Conservation (phyloP, 2,329 filamentous ascomycete genomes). For the Thelonectria olida region DNA sequence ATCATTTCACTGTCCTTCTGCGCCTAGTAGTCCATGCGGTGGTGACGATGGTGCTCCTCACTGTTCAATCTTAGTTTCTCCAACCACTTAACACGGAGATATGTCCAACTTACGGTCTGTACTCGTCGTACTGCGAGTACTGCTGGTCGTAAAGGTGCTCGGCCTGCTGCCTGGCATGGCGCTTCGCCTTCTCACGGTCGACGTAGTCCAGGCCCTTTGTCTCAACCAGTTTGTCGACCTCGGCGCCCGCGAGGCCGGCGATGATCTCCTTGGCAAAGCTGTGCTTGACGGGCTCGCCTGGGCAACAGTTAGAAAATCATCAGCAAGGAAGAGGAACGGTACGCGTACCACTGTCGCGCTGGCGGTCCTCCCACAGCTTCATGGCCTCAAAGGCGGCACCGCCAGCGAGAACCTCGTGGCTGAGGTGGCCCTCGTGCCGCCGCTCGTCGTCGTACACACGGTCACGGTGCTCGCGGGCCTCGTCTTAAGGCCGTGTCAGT, state of each 20-base stretch:
- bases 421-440: slow-evolving; percentile 68
- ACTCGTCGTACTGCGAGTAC: slow-evolving; percentile 46
- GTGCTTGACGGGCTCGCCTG: slow-evolving; percentile 70
- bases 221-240: slow-evolving; percentile 80
- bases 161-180: slow-evolving; percentile 66
- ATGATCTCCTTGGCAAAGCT: slow-evolving; percentile 81
- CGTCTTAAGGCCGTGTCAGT: slow-evolving; percentile 3
- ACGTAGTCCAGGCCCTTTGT: slow-evolving; percentile 71
- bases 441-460: slow-evolving; percentile 50
- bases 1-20: neutral
- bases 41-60: neutral
- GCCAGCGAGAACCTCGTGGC: slow-evolving; percentile 79
- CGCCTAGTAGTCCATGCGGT: slow-evolving; percentile 1
- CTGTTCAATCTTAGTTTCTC: neutral
- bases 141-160: slow-evolving; percentile 62
- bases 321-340: neutral
- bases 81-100: neutral
- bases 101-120: slow-evolving; percentile 67
- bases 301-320: neutral
- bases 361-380: slow-evolving; percentile 81
- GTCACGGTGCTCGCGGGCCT: slow-evolving; percentile 45
- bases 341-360: slow-evolving; percentile 67
- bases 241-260: slow-evolving; percentile 75
- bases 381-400: slow-evolving; percentile 82
- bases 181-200: slow-evolving; percentile 67